These are phyloP conservation scores for Aspergillus novofumigatus DNA, from an alignment of 2,329 filamentous ascomycete species.

Conservation along the genomic window DNA sequence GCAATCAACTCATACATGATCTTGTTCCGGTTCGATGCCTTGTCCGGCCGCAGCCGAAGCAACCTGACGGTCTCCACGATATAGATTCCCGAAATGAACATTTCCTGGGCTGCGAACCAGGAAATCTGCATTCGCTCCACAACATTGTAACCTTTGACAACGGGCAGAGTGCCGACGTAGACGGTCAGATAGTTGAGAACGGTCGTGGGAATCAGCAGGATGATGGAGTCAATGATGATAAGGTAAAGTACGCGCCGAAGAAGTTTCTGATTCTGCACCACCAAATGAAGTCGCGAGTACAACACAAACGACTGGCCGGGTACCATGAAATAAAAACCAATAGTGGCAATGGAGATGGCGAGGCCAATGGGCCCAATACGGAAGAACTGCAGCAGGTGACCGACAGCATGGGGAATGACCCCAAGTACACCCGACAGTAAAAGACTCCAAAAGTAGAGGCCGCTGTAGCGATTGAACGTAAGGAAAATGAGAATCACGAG, in stretches of 20 bases:
- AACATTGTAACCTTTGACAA: conserved; percentile 41
- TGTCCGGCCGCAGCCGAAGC: conserved; percentile 31
- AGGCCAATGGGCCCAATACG: conserved; percentile 31
- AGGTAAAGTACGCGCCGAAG: conserved; percentile 51
- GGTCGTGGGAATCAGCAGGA: conserved; percentile 52
- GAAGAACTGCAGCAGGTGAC: conserved; percentile 40
- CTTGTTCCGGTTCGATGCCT: conserved; percentile 33
- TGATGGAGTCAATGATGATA: conserved; percentile 53
- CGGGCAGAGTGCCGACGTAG: conserved; percentile 18
- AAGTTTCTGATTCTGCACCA: conserved; percentile 48
- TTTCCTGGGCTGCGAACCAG: conserved; percentile 43
- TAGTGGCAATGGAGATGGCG: conserved; percentile 38
- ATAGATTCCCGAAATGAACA: conserved; percentile 48
- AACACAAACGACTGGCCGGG: conserved; percentile 60
- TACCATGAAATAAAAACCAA: conserved; percentile 58
- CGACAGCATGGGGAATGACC: conserved; percentile 35
- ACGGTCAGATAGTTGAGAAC: conserved; percentile 49
- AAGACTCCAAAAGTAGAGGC: conserved; percentile 42
- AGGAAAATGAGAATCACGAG: conserved; percentile 35
- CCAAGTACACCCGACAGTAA: conserved; percentile 33
- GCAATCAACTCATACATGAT: conserved; percentile 47
- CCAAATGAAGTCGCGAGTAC: conserved; percentile 59
- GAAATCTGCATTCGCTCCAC: conserved; percentile 42
- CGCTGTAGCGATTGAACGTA: conserved; percentile 34
- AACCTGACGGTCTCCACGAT: conserved; percentile 50